Base-by-base conservation (phyloP, 352 stramenopile genomes). In the Globisporangium takayamanum region DNA sequence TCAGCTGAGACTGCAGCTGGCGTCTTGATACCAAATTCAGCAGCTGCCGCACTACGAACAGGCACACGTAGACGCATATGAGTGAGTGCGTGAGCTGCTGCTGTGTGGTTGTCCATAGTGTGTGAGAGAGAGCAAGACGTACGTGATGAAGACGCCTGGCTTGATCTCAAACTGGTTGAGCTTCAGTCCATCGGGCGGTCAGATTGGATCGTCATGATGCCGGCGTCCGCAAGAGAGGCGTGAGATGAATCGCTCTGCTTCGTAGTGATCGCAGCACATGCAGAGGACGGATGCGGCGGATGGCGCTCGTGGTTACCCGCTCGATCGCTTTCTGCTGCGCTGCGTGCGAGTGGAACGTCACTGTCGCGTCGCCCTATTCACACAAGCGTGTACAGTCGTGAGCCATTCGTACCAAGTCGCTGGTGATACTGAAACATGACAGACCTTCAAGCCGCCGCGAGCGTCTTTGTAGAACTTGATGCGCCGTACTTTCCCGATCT, bases 381-480 rank as follows among this genome's bases (percentile, higher is more conserved):
- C 12, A 22, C 37, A 51, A 22, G 22, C 22, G 22, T 22, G 22
- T 18, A 52, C 0, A 46, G 26, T 30, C 16, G 2, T 18, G 18
- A 5, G 22, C 0, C 15, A 42, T 14, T 25, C 0, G 45, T 25
- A 7, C 10, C 18, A 28, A 30, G 33, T 33, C n/a, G 26, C 1
- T 14, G 10, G 12, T 33, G 26, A 45, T 3, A 62, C 25, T 2
- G 3, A 20, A 22, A 20, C 12, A 47, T 12, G 4, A 59, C 53
- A 25, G 53, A 88, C 76, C 62, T 94, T 92, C 18, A 94, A 73
- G 26, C 83, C 76, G 57, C 85, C 85, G 20, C 70, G 73, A 12
- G 85, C 78, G 59, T 92, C 74, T 53, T 91, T 83, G 75, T 94
- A 94, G 55, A 94, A 93, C 58, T 94, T 94, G 62, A 91, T 74